Evolutionary conservation across 1,284 basidiomycete species (phyloP), one percentile per base, ranked within the genome.

Genomic region (Microbotryum saponariae): DNA sequence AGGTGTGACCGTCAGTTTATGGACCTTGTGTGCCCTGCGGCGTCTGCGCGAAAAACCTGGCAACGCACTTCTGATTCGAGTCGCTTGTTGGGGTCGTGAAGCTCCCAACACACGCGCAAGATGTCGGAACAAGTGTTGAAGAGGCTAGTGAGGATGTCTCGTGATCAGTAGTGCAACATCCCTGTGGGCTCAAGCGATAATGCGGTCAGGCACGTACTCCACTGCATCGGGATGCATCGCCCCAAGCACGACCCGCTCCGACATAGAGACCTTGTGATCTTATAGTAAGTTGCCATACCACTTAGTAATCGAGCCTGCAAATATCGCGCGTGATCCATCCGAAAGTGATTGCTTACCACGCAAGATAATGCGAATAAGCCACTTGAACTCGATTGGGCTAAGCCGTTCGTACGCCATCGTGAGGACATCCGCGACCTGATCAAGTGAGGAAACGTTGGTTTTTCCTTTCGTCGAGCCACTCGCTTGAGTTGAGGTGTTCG

Each of bases 71-170:
- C 70, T 54, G 76, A 73, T 33, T 74, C 71, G 8, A 79, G 67
- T 4, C 74, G 65, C 16, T 73, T 71, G 33, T 75, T 68, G 1
- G 76, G 76, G 58, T 77, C 74, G 65, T 76, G 75, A 14, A 81
- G 71, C 6, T 73, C 77, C 76, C 77, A 94, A 42, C 85, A 86
- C 3, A 97, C 88, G 63, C 88, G 87, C 77, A 91, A 91, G 46
- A 97, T 78, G 74, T 97, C 92, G 0, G 91, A 93, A 73, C 90
- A 96, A 1, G 90, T 90, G 73, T 96, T 96, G 79, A 88, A 97
- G 4, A 94, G 77, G 12, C 37, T 42, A 42, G 37, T 18, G 37
- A 42, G 16, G 37, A 18, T 42, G 12, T 42, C 37, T 18, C 37
- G 14, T 42, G 14, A 42, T 42, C 37, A 42, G 37, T 16, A 42